phyloP scores from a whole-genome alignment of 148 eudicot species.

The Euryodendron excelsum region DNA sequence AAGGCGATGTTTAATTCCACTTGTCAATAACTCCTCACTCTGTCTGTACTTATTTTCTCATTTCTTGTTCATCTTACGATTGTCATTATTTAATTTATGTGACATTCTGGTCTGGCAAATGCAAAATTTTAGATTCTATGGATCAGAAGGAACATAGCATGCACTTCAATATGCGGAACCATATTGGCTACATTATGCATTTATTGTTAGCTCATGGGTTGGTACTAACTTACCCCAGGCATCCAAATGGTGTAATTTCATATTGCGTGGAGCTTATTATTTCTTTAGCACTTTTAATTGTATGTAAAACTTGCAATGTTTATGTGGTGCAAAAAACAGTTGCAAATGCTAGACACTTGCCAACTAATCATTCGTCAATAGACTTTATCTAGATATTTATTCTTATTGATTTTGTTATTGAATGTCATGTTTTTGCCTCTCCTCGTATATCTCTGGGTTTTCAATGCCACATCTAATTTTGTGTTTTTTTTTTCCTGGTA shows the following conservation, averaged over 20 bases:
- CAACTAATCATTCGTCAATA: neutral
- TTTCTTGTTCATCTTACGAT: neutral
- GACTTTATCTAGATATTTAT: neutral
- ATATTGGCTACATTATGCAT: neutral
- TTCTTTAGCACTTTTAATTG: conserved; percentile 1
- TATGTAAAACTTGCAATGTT: neutral
- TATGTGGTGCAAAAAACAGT: neutral
- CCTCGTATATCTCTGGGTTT: neutral
- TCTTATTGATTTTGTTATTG: neutral
- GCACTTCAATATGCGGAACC: neutral
- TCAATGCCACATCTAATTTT: neutral
- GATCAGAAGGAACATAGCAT: neutral
- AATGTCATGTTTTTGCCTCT: neutral
- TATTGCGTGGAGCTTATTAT: neutral
- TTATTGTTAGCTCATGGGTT: conserved; percentile 7
- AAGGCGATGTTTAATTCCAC: neutral
- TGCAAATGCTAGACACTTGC: neutral
- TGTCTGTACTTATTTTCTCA: neutral
- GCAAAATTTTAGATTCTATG: neutral
- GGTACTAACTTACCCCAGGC: neutral
- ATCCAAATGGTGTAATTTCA: neutral
- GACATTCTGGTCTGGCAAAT: neutral
- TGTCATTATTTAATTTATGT: neutral
- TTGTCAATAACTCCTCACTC: neutral
- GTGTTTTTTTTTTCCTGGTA: neutral